These are phyloP conservation scores for Sphaerosporella brunnea DNA, from an alignment of 495 filamentous ascomycete genomes.

Conservation along the genomic window DNA sequence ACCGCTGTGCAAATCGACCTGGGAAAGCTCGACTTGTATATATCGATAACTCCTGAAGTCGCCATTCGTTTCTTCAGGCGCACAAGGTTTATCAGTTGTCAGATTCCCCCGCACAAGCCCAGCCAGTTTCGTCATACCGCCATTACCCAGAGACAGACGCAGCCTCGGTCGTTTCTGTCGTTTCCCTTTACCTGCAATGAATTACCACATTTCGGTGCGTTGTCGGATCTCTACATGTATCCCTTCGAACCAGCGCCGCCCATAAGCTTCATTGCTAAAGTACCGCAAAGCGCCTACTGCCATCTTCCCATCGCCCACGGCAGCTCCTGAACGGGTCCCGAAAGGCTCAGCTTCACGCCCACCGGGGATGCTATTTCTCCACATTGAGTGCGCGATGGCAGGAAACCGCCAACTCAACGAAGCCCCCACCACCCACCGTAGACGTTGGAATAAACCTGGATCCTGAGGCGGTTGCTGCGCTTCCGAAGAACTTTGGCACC, in stretches of 20 bases:
- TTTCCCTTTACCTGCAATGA: neutral
- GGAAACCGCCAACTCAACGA: neutral
- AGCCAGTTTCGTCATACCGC: neutral
- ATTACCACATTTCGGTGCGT: slow-evolving; percentile 5
- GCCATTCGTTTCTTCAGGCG: too few relatives aligned
- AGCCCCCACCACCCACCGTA: neutral
- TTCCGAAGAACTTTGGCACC: slow-evolving; percentile 35
- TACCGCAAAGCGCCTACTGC: neutral
- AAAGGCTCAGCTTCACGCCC: neutral
- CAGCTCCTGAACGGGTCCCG: neutral
- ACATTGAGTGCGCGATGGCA: neutral
- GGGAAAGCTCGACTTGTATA: too few relatives aligned
- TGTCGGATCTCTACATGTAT: slow-evolving; percentile 4
- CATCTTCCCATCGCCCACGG: neutral
- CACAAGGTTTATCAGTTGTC: too few relatives aligned
- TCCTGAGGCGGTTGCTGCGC: neutral
- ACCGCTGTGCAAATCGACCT: too few relatives aligned
- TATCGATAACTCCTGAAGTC: too few relatives aligned
- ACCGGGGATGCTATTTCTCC: neutral
- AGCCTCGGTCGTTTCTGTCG: too few relatives aligned
- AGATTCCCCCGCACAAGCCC: neutral
- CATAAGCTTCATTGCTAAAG: neutral
- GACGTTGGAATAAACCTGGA: neutral
- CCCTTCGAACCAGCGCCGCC: neutral
- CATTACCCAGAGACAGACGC: too few relatives aligned